These are phyloP conservation scores for Arxiozyma bovina DNA, from an alignment of 1,139 yeast species.

Conservation along the genomic window DNA sequence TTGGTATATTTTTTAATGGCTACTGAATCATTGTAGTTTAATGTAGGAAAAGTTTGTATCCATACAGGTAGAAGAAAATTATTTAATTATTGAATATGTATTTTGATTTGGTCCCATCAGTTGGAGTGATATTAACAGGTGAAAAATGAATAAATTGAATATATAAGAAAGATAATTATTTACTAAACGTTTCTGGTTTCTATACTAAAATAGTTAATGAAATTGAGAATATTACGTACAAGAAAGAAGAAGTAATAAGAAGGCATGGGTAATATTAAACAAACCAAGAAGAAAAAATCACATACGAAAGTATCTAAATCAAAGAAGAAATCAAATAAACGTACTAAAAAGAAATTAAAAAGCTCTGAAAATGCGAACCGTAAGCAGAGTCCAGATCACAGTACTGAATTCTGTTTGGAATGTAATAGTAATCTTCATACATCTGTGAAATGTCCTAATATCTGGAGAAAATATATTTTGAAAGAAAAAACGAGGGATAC, in stretches of 20 bases:
- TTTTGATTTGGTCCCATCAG: neutral
- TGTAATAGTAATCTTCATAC: conserved; percentile 66
- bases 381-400: neutral
- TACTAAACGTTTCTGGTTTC: neutral
- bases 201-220: neutral
- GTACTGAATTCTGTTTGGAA: conserved; percentile 4
- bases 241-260: neutral
- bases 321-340: neutral
- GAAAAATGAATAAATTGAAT: neutral
- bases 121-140: too few relatives aligned
- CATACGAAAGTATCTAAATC: neutral
- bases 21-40: too few relatives aligned
- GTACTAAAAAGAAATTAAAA: neutral
- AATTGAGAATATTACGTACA: neutral
- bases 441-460: conserved; percentile 67
- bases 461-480: conserved; percentile 73
- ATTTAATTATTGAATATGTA: too few relatives aligned
- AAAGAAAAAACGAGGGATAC: conserved; percentile 20
- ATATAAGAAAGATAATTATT: too few relatives aligned
- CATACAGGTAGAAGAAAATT: neutral
- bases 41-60: too few relatives aligned
- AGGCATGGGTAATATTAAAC: neutral
- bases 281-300: neutral
- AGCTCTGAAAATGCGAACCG: neutral
- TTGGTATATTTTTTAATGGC: neutral